Evolutionary conservation across 306 rosid genomes (phyloP), one percentile per base, ranked within the genome.

Genomic region (Cyamopsis tetragonoloba): DNA sequence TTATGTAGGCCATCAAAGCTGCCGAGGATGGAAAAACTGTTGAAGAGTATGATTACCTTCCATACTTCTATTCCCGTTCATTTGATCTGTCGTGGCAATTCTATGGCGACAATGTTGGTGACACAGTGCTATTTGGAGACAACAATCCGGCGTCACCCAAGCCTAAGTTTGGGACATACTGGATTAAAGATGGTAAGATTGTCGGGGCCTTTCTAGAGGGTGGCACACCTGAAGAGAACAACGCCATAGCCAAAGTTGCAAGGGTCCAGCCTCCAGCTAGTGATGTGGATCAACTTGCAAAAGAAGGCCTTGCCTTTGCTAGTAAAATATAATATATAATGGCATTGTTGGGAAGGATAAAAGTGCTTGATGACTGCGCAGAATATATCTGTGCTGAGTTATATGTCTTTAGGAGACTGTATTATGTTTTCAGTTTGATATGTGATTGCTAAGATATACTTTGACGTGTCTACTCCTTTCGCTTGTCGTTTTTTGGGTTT

Each of bases 81-180:
- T 93, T 90, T 12, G 87, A 86, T 42, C 84, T 90, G 76, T 68
- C 96, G 2, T 93, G 99, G 99, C 95, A 90, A 78, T 93, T 93
- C 89, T 90, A 90, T 1, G 99, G 99, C 9, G 97, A 93, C 80
- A 93, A 93, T 37, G 97, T 83, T 4, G 99, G 99, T 2, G 97
- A 93, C 15, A 71, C 95, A 0, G 92, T 90, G 64, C 77, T 93
- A 17, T 93, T 90, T 9, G 99, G 99, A 27, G 99, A 93, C 92
- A 83, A 19, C 80, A 72, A 85, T 31, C 96, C 89, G 0, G 77
- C 53, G 4, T 77, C 95, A 14, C 24, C 92, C 6, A 82, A 86
- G 58, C 85, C 97, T 11, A 86, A 93, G 75, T 93, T 93, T 6
- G 99, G 99, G 7, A 19, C 95, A 3, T 93, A 93, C 90, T 90